Evolutionary conservation across 139 green algal genomes (phyloP).

Genomic region (Chlorokybus atmophyticus): DNA sequence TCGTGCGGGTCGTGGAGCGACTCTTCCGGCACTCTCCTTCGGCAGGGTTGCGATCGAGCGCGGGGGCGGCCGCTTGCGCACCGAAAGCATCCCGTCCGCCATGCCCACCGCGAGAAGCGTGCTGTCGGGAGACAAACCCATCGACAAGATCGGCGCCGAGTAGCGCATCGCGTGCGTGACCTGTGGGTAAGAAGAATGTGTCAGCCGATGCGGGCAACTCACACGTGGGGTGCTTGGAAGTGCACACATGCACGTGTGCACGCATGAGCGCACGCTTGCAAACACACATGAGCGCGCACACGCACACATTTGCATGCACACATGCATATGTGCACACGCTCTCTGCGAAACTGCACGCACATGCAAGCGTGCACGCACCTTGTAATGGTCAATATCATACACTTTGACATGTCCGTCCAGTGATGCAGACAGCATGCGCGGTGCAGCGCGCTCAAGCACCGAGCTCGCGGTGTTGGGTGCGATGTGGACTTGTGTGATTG

Average conservation of each 20-base stretch:
- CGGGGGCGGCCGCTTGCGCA: conserved; percentile 14
- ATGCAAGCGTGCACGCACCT: no score
- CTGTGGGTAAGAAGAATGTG: conserved; percentile 10
- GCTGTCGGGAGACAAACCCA: conserved; percentile 56
- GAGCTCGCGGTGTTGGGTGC: conserved; percentile 20
- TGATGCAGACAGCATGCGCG: conserved; percentile 70
- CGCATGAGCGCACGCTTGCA: no score
- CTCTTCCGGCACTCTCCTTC: not conserved
- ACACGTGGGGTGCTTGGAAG: no score
- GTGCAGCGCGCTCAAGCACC: conserved; percentile 2
- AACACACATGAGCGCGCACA: no score
- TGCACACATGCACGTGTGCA: no score
- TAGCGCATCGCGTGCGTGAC: conserved; percentile 63
- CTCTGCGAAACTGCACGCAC: no score
- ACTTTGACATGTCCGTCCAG: conserved; percentile 90
- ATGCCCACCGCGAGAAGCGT: conserved; percentile 71
- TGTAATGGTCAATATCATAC: conserved; percentile 72
- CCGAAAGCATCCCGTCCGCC: conserved; percentile 58
- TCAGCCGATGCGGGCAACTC: no score
- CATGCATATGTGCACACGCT: no score
- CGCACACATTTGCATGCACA: no score
- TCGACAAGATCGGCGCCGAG: conserved; percentile 50
- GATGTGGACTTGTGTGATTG: conserved; percentile 59
- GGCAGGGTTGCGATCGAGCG: not conserved
- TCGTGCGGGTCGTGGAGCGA: not conserved